These are phyloP conservation scores for Vicia sativa DNA, from an alignment of 306 rosid species.

Conservation along the genomic window DNA sequence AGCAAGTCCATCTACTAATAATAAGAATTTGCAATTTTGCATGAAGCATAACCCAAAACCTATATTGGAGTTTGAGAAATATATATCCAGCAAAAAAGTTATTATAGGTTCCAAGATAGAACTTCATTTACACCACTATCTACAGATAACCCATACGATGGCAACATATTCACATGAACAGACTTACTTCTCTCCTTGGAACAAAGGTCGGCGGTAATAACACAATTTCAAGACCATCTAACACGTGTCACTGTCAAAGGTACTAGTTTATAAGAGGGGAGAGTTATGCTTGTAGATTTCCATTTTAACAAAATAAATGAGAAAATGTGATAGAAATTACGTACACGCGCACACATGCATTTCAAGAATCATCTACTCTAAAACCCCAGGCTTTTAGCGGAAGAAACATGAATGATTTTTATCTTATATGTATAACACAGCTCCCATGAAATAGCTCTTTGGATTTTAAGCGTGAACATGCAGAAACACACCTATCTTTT, in stretches of 20 bases:
- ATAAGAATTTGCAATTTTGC: slow-evolving; percentile 11
- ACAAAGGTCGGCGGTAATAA: slow-evolving; percentile 8
- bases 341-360: too few relatives aligned
- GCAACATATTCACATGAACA: slow-evolving; percentile 2
- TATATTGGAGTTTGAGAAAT: slow-evolving; percentile 12
- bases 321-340: too few relatives aligned
- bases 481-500: slow-evolving; percentile 6
- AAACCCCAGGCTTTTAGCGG: neutral
- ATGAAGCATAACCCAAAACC: slow-evolving; percentile 7
- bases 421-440: neutral
- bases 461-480: neutral
- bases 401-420: neutral
- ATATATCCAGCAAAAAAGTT: slow-evolving; percentile 11
- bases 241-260: slow-evolving; percentile 13
- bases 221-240: slow-evolving; percentile 3
- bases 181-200: slow-evolving; percentile 1
- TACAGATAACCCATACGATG: slow-evolving; percentile 14
- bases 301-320: too few relatives aligned
- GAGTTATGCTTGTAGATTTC: too few relatives aligned
- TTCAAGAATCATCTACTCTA: too few relatives aligned
- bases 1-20: slow-evolving; percentile 15
- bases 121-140: slow-evolving; percentile 14
- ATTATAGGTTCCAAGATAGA: neutral
- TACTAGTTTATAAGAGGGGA: neutral
- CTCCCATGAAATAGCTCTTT: neutral